Conservation (phyloP, 495 filamentous ascomycete species). For the Poronia punctata region DNA sequence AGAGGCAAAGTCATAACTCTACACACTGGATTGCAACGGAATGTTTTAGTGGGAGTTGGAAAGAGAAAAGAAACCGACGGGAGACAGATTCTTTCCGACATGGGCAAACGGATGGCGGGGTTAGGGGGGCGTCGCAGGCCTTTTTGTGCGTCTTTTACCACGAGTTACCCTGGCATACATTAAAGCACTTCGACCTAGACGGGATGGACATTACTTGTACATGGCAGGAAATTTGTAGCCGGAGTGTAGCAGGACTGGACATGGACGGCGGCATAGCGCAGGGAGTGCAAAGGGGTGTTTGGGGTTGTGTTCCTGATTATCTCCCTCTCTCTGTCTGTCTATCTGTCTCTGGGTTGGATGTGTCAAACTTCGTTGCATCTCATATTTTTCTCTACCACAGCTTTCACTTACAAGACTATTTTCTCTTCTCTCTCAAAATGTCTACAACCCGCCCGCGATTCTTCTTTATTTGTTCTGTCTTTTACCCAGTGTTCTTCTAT, state of each 20-base stretch:
- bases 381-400: constrained; percentile 4
- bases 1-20: no score
- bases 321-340: no score
- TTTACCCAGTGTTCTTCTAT: background rate
- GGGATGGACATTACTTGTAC: constrained; percentile 29
- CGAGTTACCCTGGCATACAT: constrained; percentile 25
- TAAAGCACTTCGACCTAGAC: constrained; percentile 25
- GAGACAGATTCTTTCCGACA: constrained; percentile 34
- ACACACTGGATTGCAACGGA: constrained; percentile 16
- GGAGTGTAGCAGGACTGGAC: constrained; percentile 25
- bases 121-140: constrained; percentile 27
- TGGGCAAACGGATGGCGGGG: constrained; percentile 29
- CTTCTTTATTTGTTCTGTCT: background rate
- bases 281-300: constrained; percentile 56
- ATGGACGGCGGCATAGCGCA: constrained; percentile 49
- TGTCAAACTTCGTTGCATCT: constrained; percentile 8
- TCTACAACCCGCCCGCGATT: background rate
- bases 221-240: constrained; percentile 28
- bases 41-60: constrained; percentile 32
- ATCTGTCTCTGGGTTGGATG: constrained; percentile 11
- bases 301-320: constrained; percentile 43
- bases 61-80: constrained; percentile 37
- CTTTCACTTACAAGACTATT: constrained; percentile 1
- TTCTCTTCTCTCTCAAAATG: background rate
- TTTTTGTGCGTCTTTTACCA: constrained; percentile 22